Conservation (phyloP, 2,329 filamentous ascomycete species). For the Cladophialophora bantiana region DNA sequence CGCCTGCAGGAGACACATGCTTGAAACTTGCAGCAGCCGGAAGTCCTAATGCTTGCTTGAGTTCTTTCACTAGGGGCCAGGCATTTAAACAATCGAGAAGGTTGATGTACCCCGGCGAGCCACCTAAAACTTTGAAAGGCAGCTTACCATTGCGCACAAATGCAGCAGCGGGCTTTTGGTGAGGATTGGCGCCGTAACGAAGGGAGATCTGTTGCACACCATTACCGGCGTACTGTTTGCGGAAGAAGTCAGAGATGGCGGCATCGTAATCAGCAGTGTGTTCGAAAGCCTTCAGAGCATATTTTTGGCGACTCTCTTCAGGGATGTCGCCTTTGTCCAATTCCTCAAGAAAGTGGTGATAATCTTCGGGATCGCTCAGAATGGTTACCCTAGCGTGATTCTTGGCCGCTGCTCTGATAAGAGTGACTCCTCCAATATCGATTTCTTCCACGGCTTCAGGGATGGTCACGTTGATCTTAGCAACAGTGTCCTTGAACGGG, state of each 20-base stretch:
- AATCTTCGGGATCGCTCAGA: slow-evolving; percentile 91
- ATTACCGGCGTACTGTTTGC: slow-evolving; percentile 90
- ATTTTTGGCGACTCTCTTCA: slow-evolving; percentile 82
- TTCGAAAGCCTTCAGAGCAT: slow-evolving; percentile 97
- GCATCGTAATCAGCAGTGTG: slow-evolving; percentile 97
- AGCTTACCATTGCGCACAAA: slow-evolving; percentile 75
- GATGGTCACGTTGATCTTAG: slow-evolving; percentile 96
- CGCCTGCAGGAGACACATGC: slow-evolving; percentile 96
- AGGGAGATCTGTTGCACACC: slow-evolving; percentile 83
- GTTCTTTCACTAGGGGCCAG: slow-evolving; percentile 95
- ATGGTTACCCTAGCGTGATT: slow-evolving; percentile 97
- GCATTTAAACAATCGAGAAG: slow-evolving; percentile 94
- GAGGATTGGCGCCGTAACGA: slow-evolving; percentile 95
- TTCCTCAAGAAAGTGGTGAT: slow-evolving; percentile 91
- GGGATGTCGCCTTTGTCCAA: slow-evolving; percentile 86
- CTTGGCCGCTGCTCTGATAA: slow-evolving; percentile 95
- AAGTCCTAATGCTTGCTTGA: slow-evolving; percentile 84
- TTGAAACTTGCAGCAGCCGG: slow-evolving; percentile 98
- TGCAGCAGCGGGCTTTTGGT: slow-evolving; percentile 94
- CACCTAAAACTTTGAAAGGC: slow-evolving; percentile 93
- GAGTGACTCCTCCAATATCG: slow-evolving; percentile 95
- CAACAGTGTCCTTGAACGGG: slow-evolving; percentile 97
- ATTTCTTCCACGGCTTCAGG: slow-evolving; percentile 98
- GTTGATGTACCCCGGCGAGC: slow-evolving; percentile 96
- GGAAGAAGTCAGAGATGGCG: slow-evolving; percentile 96